Conservation (phyloP, 805 yeast species). For the Lachancea nothofagi region DNA sequence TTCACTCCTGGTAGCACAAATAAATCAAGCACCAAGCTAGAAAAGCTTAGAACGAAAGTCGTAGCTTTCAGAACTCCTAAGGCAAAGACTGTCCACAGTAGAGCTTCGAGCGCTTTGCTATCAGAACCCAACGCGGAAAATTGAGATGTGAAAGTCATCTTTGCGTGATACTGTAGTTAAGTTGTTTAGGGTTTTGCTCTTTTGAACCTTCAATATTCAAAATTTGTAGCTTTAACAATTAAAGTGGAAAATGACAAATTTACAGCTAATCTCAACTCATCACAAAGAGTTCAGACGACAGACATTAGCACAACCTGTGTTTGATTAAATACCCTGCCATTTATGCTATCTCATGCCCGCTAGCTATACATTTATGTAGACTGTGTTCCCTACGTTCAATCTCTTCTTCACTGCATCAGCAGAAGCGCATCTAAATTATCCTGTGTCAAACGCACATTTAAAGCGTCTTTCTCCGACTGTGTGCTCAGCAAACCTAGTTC, state of each 20-base stretch:
- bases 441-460: conserved; percentile 34
- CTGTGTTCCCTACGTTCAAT: neutral
- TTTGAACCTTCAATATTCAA: too few relatives aligned
- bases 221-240: too few relatives aligned
- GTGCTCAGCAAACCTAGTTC: conserved; percentile 28
- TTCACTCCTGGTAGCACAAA: conserved; percentile 56
- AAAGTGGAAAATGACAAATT: too few relatives aligned
- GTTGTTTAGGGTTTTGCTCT: neutral
- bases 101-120: conserved; percentile 21
- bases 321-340: too few relatives aligned
- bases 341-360: neutral
- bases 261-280: too few relatives aligned
- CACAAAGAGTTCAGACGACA: too few relatives aligned
- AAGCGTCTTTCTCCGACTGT: conserved; percentile 28
- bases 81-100: conserved; percentile 41
- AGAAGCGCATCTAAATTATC: conserved; percentile 32
- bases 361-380: neutral
- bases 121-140: conserved; percentile 16
- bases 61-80: conserved; percentile 62
- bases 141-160: conserved; percentile 19
- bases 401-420: conserved; percentile 6
- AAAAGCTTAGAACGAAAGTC: conserved; percentile 42
- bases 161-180: neutral
- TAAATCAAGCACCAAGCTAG: conserved; percentile 53
- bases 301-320: too few relatives aligned